These are phyloP conservation scores for Pleurotus ostreatus DNA, from an alignment of 768 basidiomycete species.

Conservation along the genomic window DNA sequence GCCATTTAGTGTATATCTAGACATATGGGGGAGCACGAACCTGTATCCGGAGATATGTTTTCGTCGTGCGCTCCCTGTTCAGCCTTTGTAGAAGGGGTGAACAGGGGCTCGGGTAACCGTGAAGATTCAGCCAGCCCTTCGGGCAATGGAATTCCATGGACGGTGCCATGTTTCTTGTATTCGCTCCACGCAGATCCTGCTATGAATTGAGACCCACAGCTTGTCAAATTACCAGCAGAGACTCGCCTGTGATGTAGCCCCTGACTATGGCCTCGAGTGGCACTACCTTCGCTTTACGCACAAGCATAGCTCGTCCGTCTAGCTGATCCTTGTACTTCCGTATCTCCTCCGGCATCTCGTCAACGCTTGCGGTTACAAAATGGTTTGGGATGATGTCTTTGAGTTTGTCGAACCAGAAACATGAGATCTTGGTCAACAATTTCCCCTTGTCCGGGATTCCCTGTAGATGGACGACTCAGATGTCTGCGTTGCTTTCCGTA, in stretches of 20 bases:
- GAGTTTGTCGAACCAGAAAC: conserved; percentile 94
- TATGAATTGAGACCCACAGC: not conserved
- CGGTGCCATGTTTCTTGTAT: conserved; percentile 83
- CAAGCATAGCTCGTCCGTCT: conserved; percentile 86
- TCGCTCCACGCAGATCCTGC: conserved; percentile 95
- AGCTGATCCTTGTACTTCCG: conserved; percentile 72
- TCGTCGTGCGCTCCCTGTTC: conserved; percentile 93
- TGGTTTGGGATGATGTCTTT: conserved; percentile 82
- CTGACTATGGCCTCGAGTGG: conserved; percentile 95
- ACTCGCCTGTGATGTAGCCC: conserved; percentile 89
- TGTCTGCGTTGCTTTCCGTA: not conserved
- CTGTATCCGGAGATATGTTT: conserved; percentile 85
- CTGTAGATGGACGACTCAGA: conserved; percentile 36
- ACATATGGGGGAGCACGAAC: conserved; percentile 28
- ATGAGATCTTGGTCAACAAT: conserved; percentile 83
- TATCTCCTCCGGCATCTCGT: conserved; percentile 81
- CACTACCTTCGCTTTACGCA: conserved; percentile 82
- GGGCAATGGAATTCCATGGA: conserved; percentile 81
- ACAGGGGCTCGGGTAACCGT: conserved; percentile 76
- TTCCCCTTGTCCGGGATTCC: conserved; percentile 94
- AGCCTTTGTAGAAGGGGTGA: conserved; percentile 97
- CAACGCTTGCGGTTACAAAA: conserved; percentile 71
- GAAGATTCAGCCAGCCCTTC: conserved; percentile 80
- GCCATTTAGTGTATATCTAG: not conserved
- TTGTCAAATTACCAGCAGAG: not conserved